Base-by-base conservation (phyloP, 129 eudicot species). In the sunflower (Helianthus annuus) region DNA sequence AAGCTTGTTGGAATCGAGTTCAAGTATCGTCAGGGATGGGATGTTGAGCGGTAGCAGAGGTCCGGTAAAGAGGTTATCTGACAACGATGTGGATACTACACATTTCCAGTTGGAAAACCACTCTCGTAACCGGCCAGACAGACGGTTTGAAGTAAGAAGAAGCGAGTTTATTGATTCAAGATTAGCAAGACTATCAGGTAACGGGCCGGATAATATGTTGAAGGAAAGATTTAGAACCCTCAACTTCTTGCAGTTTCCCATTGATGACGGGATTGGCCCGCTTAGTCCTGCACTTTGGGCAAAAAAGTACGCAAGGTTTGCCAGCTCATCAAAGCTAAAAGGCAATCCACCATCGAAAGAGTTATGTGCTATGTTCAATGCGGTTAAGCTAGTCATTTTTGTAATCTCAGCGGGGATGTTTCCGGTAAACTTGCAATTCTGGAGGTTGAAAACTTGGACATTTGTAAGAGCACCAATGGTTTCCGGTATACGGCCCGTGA, bases 71-170 rank as follows among this genome's bases (percentile, higher is more conserved):
- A 49, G 74, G 62, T 93, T 93, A 71, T 82, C 76, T 17, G 97
- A 68, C 52, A 90, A 68, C 45, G 76, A 68, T 10, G 90, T 66
- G 6, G 87, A 75, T 69, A 66, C 84, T 10, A 81, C 92, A 60
- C 32, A 69, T 77, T 75, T 87, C 92, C 95, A 93, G 44, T 93
- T 82, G 10, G 96, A 87, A 67, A 90, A 61, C 98, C 97, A 90
- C 1, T 66, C 46, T 0, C 91, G 98, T 6, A 93, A 9, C 2
- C 79, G 65, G 17, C 97, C 98, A 7, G 91, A 85, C 7, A 93
- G 63, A 45, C 14, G 83, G 73, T 93, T 93, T 17, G 96, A 85
- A 66, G 75, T 72, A 11, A 93, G 89, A 34, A 72, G 64, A 68
- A 93, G 60, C 6, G 97, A 85, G 48, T 79, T 78, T 19, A 93